These are phyloP conservation scores for Globisporangium heterothallicum DNA, from an alignment of 352 stramenopile genomes.

Conservation along the genomic window DNA sequence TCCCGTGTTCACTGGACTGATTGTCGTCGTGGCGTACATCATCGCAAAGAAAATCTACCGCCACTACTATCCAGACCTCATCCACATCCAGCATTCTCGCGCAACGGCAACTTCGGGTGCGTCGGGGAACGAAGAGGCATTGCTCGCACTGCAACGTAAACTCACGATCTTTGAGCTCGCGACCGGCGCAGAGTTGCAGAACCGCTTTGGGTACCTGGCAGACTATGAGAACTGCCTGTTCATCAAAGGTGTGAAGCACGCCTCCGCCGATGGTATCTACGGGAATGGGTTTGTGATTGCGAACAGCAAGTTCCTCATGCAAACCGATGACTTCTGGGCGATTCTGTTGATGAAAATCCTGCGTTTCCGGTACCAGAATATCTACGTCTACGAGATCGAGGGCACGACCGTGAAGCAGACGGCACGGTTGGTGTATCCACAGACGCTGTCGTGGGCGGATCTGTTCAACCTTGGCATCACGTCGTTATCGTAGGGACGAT, in stretches of 20 bases:
- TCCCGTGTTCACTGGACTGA: not conserved
- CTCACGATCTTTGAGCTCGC: conserved; percentile 7
- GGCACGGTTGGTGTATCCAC: conserved; percentile 3
- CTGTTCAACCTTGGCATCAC: not conserved
- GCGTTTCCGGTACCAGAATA: not conserved
- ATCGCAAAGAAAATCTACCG: conserved; percentile 20
- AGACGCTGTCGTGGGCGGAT: not conserved
- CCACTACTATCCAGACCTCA: conserved; percentile 6
- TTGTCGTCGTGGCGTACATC: not conserved
- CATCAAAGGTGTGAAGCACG: conserved; percentile 10
- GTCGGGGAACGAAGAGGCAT: not conserved
- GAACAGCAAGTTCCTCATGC: conserved; percentile 15
- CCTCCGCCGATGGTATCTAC: conserved; percentile 13
- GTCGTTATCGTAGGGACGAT: not conserved
- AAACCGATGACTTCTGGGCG: conserved; percentile 7
- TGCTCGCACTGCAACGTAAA: conserved; percentile 10
- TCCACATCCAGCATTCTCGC: not conserved
- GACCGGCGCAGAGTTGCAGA: not conserved
- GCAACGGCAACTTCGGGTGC: not conserved
- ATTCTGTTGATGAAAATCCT: conserved; percentile 12
- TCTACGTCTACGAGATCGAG: conserved; percentile 6
- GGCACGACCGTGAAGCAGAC: conserved; percentile 5
- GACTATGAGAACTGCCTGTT: conserved; percentile 6
- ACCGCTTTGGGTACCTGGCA: not conserved
- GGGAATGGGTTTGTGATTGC: conserved; percentile 10